Evolutionary conservation across 768 basidiomycete species (phyloP).

Genomic region (Hortiboletus campestris): DNA sequence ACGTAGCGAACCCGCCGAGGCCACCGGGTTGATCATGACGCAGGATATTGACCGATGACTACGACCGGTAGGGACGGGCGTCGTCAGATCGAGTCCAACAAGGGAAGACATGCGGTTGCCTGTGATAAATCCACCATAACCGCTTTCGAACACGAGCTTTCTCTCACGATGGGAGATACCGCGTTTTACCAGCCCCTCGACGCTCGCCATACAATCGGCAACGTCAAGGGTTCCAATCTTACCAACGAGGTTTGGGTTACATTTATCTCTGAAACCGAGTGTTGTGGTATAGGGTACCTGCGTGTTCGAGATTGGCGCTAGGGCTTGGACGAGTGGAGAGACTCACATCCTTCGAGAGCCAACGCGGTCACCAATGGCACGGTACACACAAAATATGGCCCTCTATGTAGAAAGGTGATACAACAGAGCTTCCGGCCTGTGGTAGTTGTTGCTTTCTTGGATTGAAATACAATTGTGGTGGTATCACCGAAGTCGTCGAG

Average conservation of each 20-base stretch:
- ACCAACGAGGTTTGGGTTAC: constrained; percentile 48
- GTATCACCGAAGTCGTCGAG: neutral
- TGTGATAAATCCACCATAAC: constrained; percentile 41
- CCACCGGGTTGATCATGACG: constrained; percentile 67
- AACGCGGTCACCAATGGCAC: constrained; percentile 40
- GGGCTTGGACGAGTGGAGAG: neutral
- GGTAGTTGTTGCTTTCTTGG: constrained; percentile 13
- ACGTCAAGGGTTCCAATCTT: constrained; percentile 45
- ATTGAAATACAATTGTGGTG: constrained; percentile 41
- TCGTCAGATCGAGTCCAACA: neutral
- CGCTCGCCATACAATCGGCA: constrained; percentile 53
- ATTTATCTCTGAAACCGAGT: constrained; percentile 55
- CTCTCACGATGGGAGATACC: constrained; percentile 49
- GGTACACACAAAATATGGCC: constrained; percentile 48
- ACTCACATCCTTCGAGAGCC: constrained; percentile 57
- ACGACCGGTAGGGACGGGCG: neutral
- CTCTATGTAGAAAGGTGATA: constrained; percentile 56
- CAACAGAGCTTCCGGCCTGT: constrained; percentile 35
- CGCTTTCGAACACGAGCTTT: constrained; percentile 56
- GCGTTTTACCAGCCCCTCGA: constrained; percentile 44
- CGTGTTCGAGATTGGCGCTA: neutral
- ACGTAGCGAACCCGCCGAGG: constrained; percentile 45
- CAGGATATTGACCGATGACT: constrained; percentile 62
- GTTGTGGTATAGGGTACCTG: constrained; percentile 65
- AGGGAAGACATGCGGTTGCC: constrained; percentile 45